Evolutionary conservation across 2,329 filamentous ascomycete species (phyloP), one percentile per base, ranked within the genome.

Genomic region (Rutstroemia sp.): DNA sequence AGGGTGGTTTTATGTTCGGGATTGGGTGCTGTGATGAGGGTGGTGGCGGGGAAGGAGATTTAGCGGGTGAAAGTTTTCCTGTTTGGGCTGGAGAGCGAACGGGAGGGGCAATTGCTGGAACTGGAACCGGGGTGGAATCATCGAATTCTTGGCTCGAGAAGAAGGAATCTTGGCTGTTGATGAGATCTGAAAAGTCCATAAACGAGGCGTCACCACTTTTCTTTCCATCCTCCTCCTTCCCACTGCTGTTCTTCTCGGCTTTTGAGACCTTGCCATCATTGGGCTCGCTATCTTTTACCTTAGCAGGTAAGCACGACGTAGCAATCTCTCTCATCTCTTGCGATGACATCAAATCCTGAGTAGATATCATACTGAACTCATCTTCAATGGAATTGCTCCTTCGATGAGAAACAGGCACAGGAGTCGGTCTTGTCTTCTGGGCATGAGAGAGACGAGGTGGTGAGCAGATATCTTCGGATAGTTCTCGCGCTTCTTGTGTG

Each of bases 401-500:
- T 34, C 30, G 4, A 34, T 34, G 12, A 12, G 10, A 4, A 34
- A 34, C 30, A 34, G 30, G 10, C 10, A 34, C 10, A 12, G 30
- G 30, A 12, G 10, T 34, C 30, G 30, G 30, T 10, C 12, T 10
- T 9, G 30, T 34, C 30, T 34, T 34, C 30, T 34, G 30, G 30
- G 30, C 30, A 34, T 34, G 30, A 34, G 30, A 12, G 10, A 34
- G n/a, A 21, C 10, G 12, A 48, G 25, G 25, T 21, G n/a, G n/a
- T 25, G 27, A 21, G 10, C 10, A 10, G 51, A 42, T 42, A 46
- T 77, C 73, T 34, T 76, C 75, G 2, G 71, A 65, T 3, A 84
- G 67, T 64, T 84, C 80, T 17, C 75, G 72, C 6, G 73, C 72
- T 64, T 81, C 77, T 62, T 84, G 81, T 0, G 78, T 81, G 0